Evolutionary conservation across 306 rosid genomes (phyloP), one percentile per base, ranked within the genome.

Genomic region (Quercus bicolor): DNA sequence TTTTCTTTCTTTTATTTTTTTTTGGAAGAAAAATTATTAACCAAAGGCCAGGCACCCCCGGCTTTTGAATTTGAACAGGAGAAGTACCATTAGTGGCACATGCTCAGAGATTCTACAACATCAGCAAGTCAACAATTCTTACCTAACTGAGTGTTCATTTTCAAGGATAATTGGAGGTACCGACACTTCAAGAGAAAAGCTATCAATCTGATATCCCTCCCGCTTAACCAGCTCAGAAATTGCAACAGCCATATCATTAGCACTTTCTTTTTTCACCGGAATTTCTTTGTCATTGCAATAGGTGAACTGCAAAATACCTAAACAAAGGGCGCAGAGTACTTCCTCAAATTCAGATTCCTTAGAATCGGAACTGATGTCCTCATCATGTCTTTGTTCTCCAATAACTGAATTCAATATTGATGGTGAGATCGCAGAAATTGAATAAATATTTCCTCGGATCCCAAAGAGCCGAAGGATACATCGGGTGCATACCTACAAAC

Each of bases 281-380:
- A 72, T 70, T 51, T 72, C 76, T 65, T 55, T 69, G 43, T 85
- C 84, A 28, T 84, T 52, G 14, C 64, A 55, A 74, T 85, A 92
- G 51, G 72, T 75, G 75, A 90, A 90, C 96, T 95, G 98, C 79
- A 91, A 85, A 55, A 95, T 88, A 72, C 99, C 99, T 54, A 91
- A 78, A 84, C 98, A 95, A 55, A 95, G 78, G 9, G 70, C 77
- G 82, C 98, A 95, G 82, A 86, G 79, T 65, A 60, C 78, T 15
- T 43, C 70, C 59, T 81, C 83, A 62, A 57, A 72, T 78, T 71
- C 28, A 1, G 43, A 12, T 74, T 75, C 85, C 62, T 79, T 74
- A 16, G 40, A 70, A 56, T 15, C 10, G 19, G 76, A 33, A 70
- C 61, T 54, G 84, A 43, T 28, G 19, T 53, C 69, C 61, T 70